phyloP scores from a whole-genome alignment of 306 rosid species.

The Medicago truncatula region DNA sequence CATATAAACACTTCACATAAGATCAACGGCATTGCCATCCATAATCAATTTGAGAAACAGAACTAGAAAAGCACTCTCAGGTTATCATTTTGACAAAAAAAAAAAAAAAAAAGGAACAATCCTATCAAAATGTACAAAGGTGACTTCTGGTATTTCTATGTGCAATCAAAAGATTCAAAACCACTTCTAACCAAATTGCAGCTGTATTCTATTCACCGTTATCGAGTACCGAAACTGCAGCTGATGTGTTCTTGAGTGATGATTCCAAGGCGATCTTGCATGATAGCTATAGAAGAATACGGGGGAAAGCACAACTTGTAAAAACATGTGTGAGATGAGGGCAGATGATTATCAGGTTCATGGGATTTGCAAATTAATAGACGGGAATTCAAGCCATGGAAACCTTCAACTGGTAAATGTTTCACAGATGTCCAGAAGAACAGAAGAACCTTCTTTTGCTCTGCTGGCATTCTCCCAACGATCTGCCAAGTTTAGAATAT shows the following conservation, averaged over 20 bases:
- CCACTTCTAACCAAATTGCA: slow-evolving; percentile 38
- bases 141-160: slow-evolving; percentile 46
- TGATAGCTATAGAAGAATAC: slow-evolving; percentile 61
- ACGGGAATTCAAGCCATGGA: slow-evolving; percentile 72
- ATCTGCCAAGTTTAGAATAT: slow-evolving; percentile 53
- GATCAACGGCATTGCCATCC: slow-evolving; percentile 41
- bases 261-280: slow-evolving; percentile 68
- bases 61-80: slow-evolving; percentile 43
- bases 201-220: slow-evolving; percentile 37
- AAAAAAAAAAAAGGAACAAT: slow-evolving; percentile 15
- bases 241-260: slow-evolving; percentile 90
- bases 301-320: slow-evolving; percentile 75
- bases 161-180: slow-evolving; percentile 65
- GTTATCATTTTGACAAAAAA: slow-evolving; percentile 26
- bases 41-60: slow-evolving; percentile 40
- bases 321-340: slow-evolving; percentile 90
- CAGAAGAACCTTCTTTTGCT: slow-evolving; percentile 79
- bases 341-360: slow-evolving; percentile 62
- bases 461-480: slow-evolving; percentile 71
- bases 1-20: slow-evolving; percentile 49
- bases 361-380: slow-evolving; percentile 64
- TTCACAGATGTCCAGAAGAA: slow-evolving; percentile 92
- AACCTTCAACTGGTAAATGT: slow-evolving; percentile 93
- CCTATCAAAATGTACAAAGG: slow-evolving; percentile 56
- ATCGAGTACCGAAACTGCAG: slow-evolving; percentile 64